phyloP scores from a whole-genome alignment of 1,284 basidiomycete genomes.

The Xanthoconium separans region DNA sequence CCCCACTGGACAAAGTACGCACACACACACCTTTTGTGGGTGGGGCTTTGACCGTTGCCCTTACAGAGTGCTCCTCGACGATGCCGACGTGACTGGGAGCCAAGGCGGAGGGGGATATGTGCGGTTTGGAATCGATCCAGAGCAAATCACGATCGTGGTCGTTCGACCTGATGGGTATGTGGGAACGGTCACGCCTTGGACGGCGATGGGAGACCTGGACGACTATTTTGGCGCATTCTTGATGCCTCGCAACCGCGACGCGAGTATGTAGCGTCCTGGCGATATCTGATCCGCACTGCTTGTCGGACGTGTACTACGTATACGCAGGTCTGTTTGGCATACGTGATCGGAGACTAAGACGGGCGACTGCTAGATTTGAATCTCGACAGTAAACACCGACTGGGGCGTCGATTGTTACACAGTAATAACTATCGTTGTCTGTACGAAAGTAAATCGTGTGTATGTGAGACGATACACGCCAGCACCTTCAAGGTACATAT shows the following conservation, averaged over 20 bases:
- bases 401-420: too few relatives aligned
- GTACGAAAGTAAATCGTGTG: too few relatives aligned
- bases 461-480: too few relatives aligned
- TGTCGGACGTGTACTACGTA: too few relatives aligned
- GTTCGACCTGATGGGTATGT: neutral
- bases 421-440: too few relatives aligned
- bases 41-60: neutral
- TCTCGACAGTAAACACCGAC: too few relatives aligned
- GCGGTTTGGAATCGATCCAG: neutral
- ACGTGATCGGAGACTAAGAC: too few relatives aligned
- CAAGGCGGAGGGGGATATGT: neutral
- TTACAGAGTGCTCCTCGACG: neutral
- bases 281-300: too few relatives aligned
- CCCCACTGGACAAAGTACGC: neutral
- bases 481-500: too few relatives aligned
- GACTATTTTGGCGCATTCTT: neutral
- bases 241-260: neutral
- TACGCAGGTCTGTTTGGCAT: too few relatives aligned
- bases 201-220: neutral
- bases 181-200: too few relatives aligned
- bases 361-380: too few relatives aligned
- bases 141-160: neutral
- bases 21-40: neutral
- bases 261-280: neutral
- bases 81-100: neutral